phyloP scores from a whole-genome alignment of 352 stramenopile genomes.

The Achlya hypogyna region DNA sequence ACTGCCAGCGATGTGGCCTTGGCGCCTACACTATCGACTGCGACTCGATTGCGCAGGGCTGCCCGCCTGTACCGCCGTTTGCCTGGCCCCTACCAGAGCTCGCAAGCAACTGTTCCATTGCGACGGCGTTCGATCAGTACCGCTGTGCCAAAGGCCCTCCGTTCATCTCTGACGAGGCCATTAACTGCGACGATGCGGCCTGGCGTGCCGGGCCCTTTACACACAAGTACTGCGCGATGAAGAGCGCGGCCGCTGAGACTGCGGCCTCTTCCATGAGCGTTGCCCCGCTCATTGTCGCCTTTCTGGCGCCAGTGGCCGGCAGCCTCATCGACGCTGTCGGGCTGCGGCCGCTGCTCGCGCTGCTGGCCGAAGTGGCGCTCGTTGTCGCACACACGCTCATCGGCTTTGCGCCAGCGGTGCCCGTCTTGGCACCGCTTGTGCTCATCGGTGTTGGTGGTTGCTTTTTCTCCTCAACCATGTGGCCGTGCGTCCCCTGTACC shows the following conservation, averaged over 20 bases:
- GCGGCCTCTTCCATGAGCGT: constrained; percentile 1
- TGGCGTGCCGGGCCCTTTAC: constrained; percentile 8
- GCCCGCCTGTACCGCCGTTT: constrained; percentile 12
- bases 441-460: constrained; percentile 1
- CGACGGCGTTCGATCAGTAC: neutral
- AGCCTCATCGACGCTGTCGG: constrained; percentile 2
- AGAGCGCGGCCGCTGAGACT: neutral
- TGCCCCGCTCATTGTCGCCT: constrained; percentile 1
- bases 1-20: constrained; percentile 14
- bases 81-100: constrained; percentile 10
- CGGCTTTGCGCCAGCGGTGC: neutral
- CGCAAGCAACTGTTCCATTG: constrained; percentile 8
- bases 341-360: neutral
- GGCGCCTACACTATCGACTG: constrained; percentile 6
- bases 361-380: neutral
- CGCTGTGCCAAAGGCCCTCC: constrained; percentile 1
- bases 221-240: constrained; percentile 5
- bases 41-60: neutral
- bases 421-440: neutral
- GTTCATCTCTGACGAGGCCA: constrained; percentile 7
- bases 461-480: constrained; percentile 13
- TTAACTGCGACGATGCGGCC: constrained; percentile 14
- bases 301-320: constrained; percentile 5
- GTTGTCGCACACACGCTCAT: neutral
- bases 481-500: constrained; percentile 14